Evolutionary conservation across 345 rosid genomes (phyloP).

Genomic region (Murraya koenigii): DNA sequence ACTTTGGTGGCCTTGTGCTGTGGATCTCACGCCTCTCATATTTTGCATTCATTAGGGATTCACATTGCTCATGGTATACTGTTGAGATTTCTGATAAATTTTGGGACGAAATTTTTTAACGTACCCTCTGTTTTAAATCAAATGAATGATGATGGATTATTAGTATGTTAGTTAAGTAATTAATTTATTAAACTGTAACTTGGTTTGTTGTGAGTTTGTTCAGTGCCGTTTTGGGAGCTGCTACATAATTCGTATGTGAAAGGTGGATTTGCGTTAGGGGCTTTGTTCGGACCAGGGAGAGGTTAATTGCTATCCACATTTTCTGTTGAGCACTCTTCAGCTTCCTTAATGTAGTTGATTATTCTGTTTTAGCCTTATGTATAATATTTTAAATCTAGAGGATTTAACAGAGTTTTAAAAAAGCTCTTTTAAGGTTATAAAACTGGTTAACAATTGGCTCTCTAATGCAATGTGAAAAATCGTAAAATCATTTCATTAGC

Average conservation of each 20-base stretch:
- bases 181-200: neutral
- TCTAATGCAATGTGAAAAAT: neutral
- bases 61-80: slow-evolving; percentile 75
- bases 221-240: slow-evolving; percentile 71
- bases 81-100: neutral
- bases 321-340: neutral
- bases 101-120: neutral
- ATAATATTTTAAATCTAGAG: neutral
- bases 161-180: neutral
- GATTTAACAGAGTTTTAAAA: neutral
- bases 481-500: neutral
- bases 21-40: slow-evolving; percentile 87
- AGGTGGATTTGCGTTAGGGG: slow-evolving; percentile 76
- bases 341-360: neutral
- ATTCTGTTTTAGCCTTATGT: neutral
- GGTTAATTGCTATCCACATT: slow-evolving; percentile 40
- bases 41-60: slow-evolving; percentile 82
- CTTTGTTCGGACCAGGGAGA: slow-evolving; percentile 94
- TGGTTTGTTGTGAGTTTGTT: slow-evolving; percentile 22
- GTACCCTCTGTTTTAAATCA: neutral
- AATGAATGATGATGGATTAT: neutral
- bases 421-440: neutral
- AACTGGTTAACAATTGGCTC: neutral
- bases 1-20: slow-evolving; percentile 92
- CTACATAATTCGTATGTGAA: slow-evolving; percentile 82